Percentiles rank a stretch among this genome's conserved stretches.
These are phyloP conservation scores for Naganishia vishniacii DNA, from an alignment of 768 basidiomycete genomes.

Conservation along the genomic window DNA sequence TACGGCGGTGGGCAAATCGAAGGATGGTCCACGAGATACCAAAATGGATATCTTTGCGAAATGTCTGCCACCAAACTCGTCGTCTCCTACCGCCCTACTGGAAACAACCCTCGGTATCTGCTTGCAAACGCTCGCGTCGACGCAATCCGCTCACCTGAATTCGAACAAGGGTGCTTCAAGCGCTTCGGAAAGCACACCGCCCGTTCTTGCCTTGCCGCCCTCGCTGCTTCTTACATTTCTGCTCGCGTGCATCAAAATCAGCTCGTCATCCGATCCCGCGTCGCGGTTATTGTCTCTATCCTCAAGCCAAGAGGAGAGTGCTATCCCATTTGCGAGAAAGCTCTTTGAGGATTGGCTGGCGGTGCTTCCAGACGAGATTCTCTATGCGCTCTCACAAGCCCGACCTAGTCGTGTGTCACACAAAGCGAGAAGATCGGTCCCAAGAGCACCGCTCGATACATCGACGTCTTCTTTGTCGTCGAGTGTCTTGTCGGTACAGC, in stretches of 20 bases:
- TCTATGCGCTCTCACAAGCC: conserved; percentile 13
- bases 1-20: not conserved
- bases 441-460: not conserved
- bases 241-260: conserved; percentile 17
- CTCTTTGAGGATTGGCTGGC: conserved; percentile 19
- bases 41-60: not conserved
- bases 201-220: conserved; percentile 4
- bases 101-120: conserved; percentile 9
- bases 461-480: conserved; percentile 1
- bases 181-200: not conserved
- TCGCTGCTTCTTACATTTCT: conserved; percentile 6
- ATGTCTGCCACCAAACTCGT: conserved; percentile 1
- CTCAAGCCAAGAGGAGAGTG: not conserved
- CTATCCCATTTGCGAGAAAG: conserved; percentile 15
- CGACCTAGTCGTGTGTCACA: not conserved
- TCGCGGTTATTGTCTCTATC: not conserved
- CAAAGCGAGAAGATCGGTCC: not conserved
- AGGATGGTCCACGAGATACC: not conserved
- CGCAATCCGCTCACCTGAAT: not conserved
- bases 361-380: not conserved
- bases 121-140: not conserved
- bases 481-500: not conserved
- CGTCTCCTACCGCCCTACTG: not conserved
- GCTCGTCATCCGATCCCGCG: not conserved
- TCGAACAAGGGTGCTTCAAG: not conserved